phyloP scores from a whole-genome alignment of 148 eudicot genomes.

The Silene uniflora region DNA sequence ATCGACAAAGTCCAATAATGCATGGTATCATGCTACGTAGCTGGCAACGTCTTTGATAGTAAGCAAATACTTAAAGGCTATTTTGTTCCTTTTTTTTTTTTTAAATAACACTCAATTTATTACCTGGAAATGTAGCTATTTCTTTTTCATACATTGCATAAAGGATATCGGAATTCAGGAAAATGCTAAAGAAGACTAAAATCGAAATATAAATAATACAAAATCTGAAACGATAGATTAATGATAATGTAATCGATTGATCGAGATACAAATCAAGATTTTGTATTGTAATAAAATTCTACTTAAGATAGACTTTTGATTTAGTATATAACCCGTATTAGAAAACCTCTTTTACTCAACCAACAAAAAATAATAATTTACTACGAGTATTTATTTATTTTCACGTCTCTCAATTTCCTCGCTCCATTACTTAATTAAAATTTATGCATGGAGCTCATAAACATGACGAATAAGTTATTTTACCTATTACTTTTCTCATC shows the following conservation, averaged over 20 bases:
- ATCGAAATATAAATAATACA: not conserved
- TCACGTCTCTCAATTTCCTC: no score
- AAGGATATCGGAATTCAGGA: not conserved
- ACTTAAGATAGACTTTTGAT: not conserved
- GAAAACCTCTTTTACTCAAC: not conserved
- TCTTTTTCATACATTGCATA: not conserved
- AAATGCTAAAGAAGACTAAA: not conserved
- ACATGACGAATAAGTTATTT: not conserved
- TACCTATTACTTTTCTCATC: not conserved
- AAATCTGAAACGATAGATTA: not conserved
- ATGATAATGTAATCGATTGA: not conserved
- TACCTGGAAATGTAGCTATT: no score
- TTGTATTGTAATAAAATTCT: not conserved
- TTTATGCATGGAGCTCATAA: no score
- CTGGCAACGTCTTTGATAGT: no score
- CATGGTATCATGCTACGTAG: no score
- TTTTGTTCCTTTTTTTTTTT: not conserved
- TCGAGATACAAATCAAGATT: not conserved
- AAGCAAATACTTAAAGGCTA: not conserved
- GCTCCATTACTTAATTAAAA: no score
- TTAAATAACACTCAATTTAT: no score
- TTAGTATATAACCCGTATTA: not conserved
- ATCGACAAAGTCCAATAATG: no score
- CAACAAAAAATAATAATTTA: not conserved
- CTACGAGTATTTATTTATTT: no score